These are phyloP conservation scores for Neurospora sp. DNA, from an alignment of 495 filamentous ascomycete species.

Conservation along the genomic window DNA sequence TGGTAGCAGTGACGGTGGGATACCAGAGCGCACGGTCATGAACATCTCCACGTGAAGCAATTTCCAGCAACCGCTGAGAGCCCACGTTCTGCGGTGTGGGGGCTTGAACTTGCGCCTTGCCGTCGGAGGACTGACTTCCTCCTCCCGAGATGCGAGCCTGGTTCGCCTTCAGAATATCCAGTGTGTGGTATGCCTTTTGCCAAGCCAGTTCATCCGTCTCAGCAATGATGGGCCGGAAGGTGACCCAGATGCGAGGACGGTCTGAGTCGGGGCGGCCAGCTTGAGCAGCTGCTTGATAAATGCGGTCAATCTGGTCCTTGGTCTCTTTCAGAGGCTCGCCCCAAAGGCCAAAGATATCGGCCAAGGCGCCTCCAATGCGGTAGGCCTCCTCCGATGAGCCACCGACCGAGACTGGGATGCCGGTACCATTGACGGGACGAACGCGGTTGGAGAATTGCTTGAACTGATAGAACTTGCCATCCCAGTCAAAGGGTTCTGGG, in stretches of 20 bases:
- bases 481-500: slow-evolving; percentile 43
- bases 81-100: slow-evolving; percentile 41
- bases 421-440: slow-evolving; percentile 32
- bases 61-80: slow-evolving; percentile 42
- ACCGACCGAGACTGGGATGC: slow-evolving; percentile 42
- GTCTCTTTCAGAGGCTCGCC: slow-evolving; percentile 47
- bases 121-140: not conserved
- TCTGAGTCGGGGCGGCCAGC: slow-evolving; percentile 31
- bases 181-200: slow-evolving; percentile 39
- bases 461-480: slow-evolving; percentile 40
- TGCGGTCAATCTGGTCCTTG: slow-evolving; percentile 43
- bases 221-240: slow-evolving; percentile 44
- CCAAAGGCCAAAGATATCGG: slow-evolving; percentile 48
- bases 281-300: slow-evolving; percentile 38
- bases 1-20: slow-evolving; percentile 44
- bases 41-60: slow-evolving; percentile 41
- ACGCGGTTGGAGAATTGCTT: slow-evolving; percentile 42
- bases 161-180: slow-evolving; percentile 29
- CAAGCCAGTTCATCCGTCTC: slow-evolving; percentile 47
- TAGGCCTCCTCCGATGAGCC: slow-evolving; percentile 45
- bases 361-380: slow-evolving; percentile 39
- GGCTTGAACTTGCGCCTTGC: slow-evolving; percentile 3
- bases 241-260: slow-evolving; percentile 45
- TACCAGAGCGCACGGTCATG: slow-evolving; percentile 48
- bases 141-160: not conserved